Base-by-base conservation (phyloP, 1,139 yeast species). In the Ogataea hybrid region DNA sequence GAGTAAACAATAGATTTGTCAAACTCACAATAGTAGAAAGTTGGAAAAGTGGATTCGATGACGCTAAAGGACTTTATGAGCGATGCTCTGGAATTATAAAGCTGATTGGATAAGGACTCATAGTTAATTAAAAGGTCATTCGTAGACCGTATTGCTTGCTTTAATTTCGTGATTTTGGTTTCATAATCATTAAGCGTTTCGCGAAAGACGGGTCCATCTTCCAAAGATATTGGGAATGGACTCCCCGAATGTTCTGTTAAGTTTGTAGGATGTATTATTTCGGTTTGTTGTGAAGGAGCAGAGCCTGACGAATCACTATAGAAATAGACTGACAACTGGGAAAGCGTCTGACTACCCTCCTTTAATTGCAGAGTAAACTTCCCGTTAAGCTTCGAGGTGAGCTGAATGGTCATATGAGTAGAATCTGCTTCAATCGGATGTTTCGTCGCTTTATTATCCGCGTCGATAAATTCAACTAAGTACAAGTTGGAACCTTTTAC, bases 151-250 rank as follows among this genome's bases (percentile, higher is more conserved):
- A 74, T 65, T 7, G 69, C 63, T 33, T 68, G 68, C 44, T 75
- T 73, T 48, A 81, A 65, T 15, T 62, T 59, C 0, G 78, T 75
- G 0, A 84, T 66, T 37, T 69, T 66, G 17, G 68, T 66, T 58
- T 85, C 94, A 54, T 79, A 73, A 7, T 67, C 67, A 10, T 68
- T 64, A 15, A 85, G 61, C 0, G 79, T 65, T 25, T 76, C 79
- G 37, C 94, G 67, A 56, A 85, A 84, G 34, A 79, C 73, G 0
- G 95, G 95, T 0, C 94, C 94, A 56, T 85, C 95, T 44, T 80
- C 84, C 56, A 68, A 66, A 1, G 61, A 66, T 18, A 68, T 44
- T 1, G 59, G 59, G 28, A 52, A 58, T 7, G 61, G 61, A 30
- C 50, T 54, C 10, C 29, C 39, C 8, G 20, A 21, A 6, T 35